Evolutionary conservation across 352 stramenopile species (phyloP).

Genomic region (Blastocystis sp.): DNA sequence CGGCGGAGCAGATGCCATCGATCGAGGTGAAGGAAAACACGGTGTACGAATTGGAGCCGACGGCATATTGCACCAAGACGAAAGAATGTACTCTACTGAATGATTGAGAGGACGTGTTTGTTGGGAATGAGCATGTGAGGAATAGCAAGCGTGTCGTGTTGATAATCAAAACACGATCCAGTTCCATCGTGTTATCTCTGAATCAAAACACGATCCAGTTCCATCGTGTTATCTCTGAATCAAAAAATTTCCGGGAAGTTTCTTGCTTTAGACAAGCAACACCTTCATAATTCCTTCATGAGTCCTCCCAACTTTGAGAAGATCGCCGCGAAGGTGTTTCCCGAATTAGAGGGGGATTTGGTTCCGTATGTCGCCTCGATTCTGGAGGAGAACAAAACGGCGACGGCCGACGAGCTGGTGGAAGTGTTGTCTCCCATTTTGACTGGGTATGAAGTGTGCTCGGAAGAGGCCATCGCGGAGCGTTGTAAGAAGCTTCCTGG

Average conservation of each 20-base stretch:
- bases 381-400: conserved; percentile 21
- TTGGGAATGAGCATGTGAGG: too few species aligned
- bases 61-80: conserved; percentile 50
- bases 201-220: too few species aligned
- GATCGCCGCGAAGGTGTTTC: conserved; percentile 8
- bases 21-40: conserved; percentile 30
- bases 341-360: conserved; percentile 26
- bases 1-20: not conserved
- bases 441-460: conserved; percentile 21
- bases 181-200: too few species aligned
- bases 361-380: conserved; percentile 48
- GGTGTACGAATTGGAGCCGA: conserved; percentile 53
- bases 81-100: conserved; percentile 22
- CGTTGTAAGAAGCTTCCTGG: conserved; percentile 21
- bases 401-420: not conserved
- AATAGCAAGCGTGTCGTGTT: too few species aligned
- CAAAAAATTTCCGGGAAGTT: conserved; percentile 43
- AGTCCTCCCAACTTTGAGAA: not conserved
- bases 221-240: not conserved
- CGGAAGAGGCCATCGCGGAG: conserved; percentile 8
- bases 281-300: not conserved
- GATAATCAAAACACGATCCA: too few species aligned
- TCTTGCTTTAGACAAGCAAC: not conserved
- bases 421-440: conserved; percentile 35
- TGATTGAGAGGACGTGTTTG: not conserved